Conservation (phyloP, 768 basidiomycete genomes). For the Nevesoporus exiguus region DNA sequence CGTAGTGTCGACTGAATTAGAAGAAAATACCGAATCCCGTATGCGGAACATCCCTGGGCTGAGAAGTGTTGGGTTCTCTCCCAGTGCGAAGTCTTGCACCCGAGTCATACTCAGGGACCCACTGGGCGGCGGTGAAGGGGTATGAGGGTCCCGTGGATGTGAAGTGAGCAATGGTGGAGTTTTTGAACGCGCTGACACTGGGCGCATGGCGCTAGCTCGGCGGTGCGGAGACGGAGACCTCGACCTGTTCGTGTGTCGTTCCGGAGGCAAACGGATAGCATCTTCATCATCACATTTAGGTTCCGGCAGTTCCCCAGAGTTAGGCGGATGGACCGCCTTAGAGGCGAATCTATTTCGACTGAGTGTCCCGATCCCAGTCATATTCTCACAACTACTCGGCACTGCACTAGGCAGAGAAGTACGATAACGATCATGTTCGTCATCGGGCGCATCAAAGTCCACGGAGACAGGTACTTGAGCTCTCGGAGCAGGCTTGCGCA, state of each 20-base stretch:
- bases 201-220: constrained; percentile 28
- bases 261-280: constrained; percentile 15
- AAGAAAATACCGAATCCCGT: constrained; percentile 64
- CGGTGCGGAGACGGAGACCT: constrained; percentile 26
- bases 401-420: constrained; percentile 53
- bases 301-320: constrained; percentile 8
- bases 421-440: constrained; percentile 35
- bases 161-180: constrained; percentile 38
- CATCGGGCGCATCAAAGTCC: constrained; percentile 37
- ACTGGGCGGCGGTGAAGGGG: constrained; percentile 19
- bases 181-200: constrained; percentile 38
- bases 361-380: constrained; percentile 61
- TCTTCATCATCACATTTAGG: constrained; percentile 17
- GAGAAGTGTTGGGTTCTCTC: constrained; percentile 41
- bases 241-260: constrained; percentile 16
- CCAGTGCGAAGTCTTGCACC: constrained; percentile 18
- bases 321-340: constrained; percentile 14
- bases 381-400: constrained; percentile 49
- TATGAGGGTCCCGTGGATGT: constrained; percentile 27
- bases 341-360: constrained; percentile 26
- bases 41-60: constrained; percentile 51
- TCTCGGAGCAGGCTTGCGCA: constrained; percentile 62
- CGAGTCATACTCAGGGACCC: constrained; percentile 16
- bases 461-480: constrained; percentile 62
- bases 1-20: constrained; percentile 40